Conservation (phyloP, 371 early-diverging fungal species). For the Mycotypha africana region DNA sequence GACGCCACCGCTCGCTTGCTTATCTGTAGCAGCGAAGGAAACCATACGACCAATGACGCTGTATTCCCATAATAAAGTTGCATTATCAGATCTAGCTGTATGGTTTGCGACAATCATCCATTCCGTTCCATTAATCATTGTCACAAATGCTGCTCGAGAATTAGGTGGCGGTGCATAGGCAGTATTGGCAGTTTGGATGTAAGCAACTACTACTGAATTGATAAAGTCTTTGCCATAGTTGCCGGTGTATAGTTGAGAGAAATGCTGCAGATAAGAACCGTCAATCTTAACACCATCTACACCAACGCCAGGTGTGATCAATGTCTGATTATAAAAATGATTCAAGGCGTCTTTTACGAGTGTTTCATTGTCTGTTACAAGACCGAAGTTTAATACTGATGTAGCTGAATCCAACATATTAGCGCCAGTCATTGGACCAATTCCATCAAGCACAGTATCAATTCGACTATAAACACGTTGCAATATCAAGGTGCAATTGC, state of each 20-base stretch:
- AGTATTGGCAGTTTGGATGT: slow-evolving; percentile 10
- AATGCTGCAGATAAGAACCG: slow-evolving; percentile 24
- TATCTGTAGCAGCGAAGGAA: slow-evolving; percentile 11
- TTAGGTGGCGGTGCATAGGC: slow-evolving; percentile 3
- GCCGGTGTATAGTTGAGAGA: slow-evolving; percentile 17
- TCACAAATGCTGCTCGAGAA: slow-evolving; percentile 12
- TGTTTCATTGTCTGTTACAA: slow-evolving; percentile 18
- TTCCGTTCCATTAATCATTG: slow-evolving; percentile 21
- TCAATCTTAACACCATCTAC: slow-evolving; percentile 20
- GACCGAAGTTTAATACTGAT: slow-evolving; percentile 9
- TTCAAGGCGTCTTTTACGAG: slow-evolving; percentile 8
- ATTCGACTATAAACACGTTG: slow-evolving; percentile 12
- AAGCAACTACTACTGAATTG: slow-evolving; percentile 8
- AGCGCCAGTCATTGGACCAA: slow-evolving; percentile 23
- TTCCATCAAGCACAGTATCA: slow-evolving; percentile 10
- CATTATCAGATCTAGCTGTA: background rate
- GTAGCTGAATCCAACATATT: slow-evolving; percentile 22
- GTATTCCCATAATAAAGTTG: slow-evolving; percentile 18
- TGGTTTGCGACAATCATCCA: slow-evolving; percentile 21
- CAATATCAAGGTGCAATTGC: slow-evolving; percentile 9
- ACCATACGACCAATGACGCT: slow-evolving; percentile 25
- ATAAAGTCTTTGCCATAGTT: slow-evolving; percentile 25
- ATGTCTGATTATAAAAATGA: slow-evolving; percentile 17
- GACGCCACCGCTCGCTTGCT: slow-evolving; percentile 20
- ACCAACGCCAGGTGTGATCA: slow-evolving; percentile 4